Base-by-base conservation (phyloP, 495 filamentous ascomycete genomes). In the Xanthoparmelia taractica region DNA sequence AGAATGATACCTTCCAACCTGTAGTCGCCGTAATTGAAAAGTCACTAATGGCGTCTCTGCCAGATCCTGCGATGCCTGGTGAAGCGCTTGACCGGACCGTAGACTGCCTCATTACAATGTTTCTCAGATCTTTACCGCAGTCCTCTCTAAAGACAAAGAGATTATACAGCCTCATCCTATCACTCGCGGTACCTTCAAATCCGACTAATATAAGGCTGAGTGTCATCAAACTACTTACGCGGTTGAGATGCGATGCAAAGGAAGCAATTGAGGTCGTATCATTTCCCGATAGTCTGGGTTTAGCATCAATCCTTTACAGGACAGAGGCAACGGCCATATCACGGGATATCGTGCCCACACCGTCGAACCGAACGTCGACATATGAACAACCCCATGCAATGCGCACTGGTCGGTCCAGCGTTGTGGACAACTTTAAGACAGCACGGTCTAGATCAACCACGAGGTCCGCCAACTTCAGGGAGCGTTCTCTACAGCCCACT, bases 181-280 rank as follows among this genome's bases (percentile, higher is more conserved):
- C 79, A 41, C 80, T 58, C 84, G 90, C 56, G 78, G 84, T 31
- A 80, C 85, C 2, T 79, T 27, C 57, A 27, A 60, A 84, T 45
- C 71, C 77, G 45, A 76, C 80, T 12, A 87, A 90, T 73, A 85
- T 90, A 54, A 87, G 91, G 15, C 75, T 97, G 31, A 87, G 85
- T 13, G 87, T 87, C 6, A 83, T 96, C 77, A 95, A 91, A 68
- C 74, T 96, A 52, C 77, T 97, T 10, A 92, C 94, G 69, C 84
- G 93, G 27, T 75, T 97, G 25, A 82, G 93, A 57, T 89, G 90
- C 34, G 89, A 96, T 70, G 88, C 84, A 37, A 82, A 85, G 20
- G 80, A 90, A 55, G 81, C 83, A 40, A 80, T 97, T 6, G 87
- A 85, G 48, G 74, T 96, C 34, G 80, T 84, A 2, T 73, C 81